Evolutionary conservation across 2,329 filamentous ascomycete genomes (phyloP), one percentile per base, ranked within the genome.

Genomic region (Penicillium glabrum): DNA sequence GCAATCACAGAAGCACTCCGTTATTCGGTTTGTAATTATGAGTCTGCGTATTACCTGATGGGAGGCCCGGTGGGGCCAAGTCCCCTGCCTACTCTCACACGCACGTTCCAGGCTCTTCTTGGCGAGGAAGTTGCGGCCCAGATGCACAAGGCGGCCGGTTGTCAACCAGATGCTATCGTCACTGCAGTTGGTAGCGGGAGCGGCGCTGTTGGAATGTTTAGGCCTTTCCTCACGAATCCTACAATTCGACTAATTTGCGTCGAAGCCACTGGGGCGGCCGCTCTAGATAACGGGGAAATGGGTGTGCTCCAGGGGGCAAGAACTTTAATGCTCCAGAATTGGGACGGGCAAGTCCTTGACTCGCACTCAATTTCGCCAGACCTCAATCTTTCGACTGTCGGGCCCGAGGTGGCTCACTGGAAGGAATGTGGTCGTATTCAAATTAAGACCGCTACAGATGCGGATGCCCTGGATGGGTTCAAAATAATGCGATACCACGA

Each of bases 1-100:
- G 64, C 64, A 51, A 67, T 66, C 63, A 67, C 64, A 39, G 64
- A 67, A 48, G 64, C 64, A 33, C 54, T 67, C 59, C 61, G 64
- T 19, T 66, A 67, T 66, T 63, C 63, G 10, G 62, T 67, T 39
- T 62, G 60, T 57, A 67, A 66, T 55, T 46, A 66, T 39, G 59
- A 67, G 51, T 60, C 62, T 39, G 50, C 60, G n/a, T 67, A 66
- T 53, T 67, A 67, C 45, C 63, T 67, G 21, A 67, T 66, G 62
- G 59, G 64, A 53, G 61, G 63, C 14, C 64, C 64, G 1, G 62
- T 66, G 60, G 64, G 64, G 6, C 64, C 64, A 3, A 61, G 31
- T 50, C 64, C 64, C 13, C 46, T 67, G 14, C 64, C 64, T n/a
- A 67, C 64, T 27, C 35, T 67, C 37, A 59, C 59, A 35, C 64